Evolutionary conservation across 1,284 basidiomycete genomes (phyloP).

Genomic region (Trichosporon faecale): DNA sequence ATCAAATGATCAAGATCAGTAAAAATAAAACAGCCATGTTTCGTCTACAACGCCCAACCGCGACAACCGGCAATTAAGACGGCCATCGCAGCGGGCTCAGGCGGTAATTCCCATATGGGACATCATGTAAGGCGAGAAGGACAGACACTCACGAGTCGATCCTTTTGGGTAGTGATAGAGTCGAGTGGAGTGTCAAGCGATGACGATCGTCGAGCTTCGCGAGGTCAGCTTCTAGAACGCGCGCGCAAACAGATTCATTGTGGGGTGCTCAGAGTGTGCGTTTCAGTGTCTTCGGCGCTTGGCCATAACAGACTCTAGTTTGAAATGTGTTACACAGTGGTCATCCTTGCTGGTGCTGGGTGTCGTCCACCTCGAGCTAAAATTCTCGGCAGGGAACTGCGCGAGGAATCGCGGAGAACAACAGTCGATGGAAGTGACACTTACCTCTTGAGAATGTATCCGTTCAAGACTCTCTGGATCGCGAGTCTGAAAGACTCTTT

Average conservation of each 20-base stretch:
- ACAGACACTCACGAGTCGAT: constrained; percentile 17
- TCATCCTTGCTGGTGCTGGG: constrained; percentile 36
- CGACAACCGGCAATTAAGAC: constrained; percentile 38
- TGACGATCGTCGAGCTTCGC: not conserved
- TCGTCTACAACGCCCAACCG: constrained; percentile 41
- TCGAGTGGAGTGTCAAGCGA: not conserved
- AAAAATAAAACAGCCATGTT: constrained; percentile 54
- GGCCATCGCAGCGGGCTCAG: constrained; percentile 39
- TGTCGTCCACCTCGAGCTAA: constrained; percentile 2
- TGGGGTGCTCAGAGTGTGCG: constrained; percentile 46
- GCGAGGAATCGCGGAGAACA: not conserved
- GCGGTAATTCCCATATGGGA: constrained; percentile 53
- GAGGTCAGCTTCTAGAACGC: constrained; percentile 10
- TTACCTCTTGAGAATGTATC: not conserved
- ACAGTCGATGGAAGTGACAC: not conserved
- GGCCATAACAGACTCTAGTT: constrained; percentile 54
- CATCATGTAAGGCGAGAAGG: constrained; percentile 37
- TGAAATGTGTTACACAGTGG: constrained; percentile 50
- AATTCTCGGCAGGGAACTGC: not conserved
- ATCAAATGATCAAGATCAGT: constrained; percentile 37
- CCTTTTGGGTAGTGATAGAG: not conserved
- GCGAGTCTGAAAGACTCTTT: constrained; percentile 5
- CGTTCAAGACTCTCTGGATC: not conserved
- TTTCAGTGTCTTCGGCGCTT: constrained; percentile 52
- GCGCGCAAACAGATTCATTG: not conserved